Conservation (phyloP, 371 early-diverging fungal genomes). For the Catenaria anguillulae region DNA sequence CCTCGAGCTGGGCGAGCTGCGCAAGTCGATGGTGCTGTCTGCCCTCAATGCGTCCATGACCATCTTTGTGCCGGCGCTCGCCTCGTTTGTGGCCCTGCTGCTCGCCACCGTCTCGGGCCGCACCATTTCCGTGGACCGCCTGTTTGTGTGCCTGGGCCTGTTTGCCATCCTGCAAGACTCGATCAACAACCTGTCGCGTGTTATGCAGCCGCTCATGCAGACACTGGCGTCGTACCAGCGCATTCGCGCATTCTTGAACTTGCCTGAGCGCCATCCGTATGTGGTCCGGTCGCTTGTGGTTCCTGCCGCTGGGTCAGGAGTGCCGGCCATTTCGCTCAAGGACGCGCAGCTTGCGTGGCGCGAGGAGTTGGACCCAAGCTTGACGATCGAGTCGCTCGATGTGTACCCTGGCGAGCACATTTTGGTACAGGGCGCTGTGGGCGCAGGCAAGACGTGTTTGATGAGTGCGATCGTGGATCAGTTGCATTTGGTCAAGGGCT, state of each 20-base stretch:
- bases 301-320: too few species aligned
- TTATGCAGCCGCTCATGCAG: conserved; percentile 39
- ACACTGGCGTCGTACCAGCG: conserved; percentile 66
- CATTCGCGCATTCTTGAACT: conserved; percentile 51
- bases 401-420: not conserved
- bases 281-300: too few species aligned
- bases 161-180: not conserved
- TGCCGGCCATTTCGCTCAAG: too few species aligned
- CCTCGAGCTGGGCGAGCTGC: not conserved
- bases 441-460: not conserved
- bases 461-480: not conserved
- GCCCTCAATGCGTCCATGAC: conserved; percentile 40
- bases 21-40: not conserved
- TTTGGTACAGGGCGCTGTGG: not conserved
- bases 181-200: not conserved
- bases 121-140: conserved; percentile 56
- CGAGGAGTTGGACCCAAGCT: too few species aligned
- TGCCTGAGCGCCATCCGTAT: conserved; percentile 49
- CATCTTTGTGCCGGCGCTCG: conserved; percentile 73
- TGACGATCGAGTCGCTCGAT: not conserved
- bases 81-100: conserved; percentile 64
- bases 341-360: too few species aligned
- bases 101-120: conserved; percentile 40
- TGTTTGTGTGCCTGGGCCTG: conserved; percentile 58
- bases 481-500: not conserved